These are phyloP conservation scores for Platanthera zijinensis DNA, from an alignment of 106 monocot species.

Conservation along the genomic window DNA sequence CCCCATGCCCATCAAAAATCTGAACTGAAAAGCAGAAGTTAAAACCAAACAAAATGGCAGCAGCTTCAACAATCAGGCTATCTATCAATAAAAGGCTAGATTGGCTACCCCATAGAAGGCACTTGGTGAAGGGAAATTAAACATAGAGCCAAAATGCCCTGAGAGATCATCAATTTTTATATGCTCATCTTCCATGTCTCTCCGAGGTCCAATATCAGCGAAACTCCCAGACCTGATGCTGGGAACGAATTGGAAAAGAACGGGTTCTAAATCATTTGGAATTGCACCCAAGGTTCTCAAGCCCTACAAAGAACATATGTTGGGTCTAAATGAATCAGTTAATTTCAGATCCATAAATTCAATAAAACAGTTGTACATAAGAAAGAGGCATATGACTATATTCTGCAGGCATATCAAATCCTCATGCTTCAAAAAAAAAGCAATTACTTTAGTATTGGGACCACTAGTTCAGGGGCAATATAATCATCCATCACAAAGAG, in stretches of 20 bases:
- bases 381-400: background rate
- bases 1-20: constrained; percentile 95
- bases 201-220: constrained; percentile 50
- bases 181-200: constrained; percentile 77
- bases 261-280: constrained; percentile 3
- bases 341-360: background rate
- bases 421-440: background rate
- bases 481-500: background rate
- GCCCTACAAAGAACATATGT: constrained; percentile 21
- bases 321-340: background rate
- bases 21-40: constrained; percentile 9
- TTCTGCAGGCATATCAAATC: background rate
- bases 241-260: constrained; percentile 30
- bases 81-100: background rate
- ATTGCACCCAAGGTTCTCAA: constrained; percentile 30
- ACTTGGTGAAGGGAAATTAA: constrained; percentile 44
- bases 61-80: background rate
- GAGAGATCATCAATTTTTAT: constrained; percentile 66
- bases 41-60: background rate
- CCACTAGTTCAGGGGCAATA: background rate
- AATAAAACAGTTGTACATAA: background rate
- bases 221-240: constrained; percentile 56
- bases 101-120: constrained; percentile 65
- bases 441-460: background rate
- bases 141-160: constrained; percentile 36